Conservation (phyloP, 192 early-diverging fungal species). For the Linnemannia schmuckeri region DNA sequence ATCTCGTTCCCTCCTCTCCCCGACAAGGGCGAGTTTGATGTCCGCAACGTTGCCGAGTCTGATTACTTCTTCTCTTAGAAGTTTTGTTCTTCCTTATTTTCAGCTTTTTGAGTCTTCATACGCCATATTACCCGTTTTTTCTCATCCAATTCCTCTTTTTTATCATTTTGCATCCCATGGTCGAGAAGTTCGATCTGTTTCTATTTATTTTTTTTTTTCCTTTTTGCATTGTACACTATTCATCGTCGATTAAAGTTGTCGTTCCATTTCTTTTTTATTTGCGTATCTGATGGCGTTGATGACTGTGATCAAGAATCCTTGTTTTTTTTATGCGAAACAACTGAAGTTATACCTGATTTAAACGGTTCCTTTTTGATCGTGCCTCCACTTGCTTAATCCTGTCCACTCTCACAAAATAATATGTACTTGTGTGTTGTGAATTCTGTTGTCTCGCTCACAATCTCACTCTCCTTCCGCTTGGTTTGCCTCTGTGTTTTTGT, state of each 20-base stretch:
- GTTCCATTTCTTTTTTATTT: neutral
- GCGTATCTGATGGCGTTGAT: neutral
- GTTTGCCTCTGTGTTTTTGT: too few species aligned
- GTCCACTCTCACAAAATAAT: too few species aligned
- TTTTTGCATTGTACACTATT: neutral
- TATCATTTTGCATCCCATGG: conserved; percentile 5
- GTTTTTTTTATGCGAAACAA: too few species aligned
- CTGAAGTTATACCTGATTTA: too few species aligned
- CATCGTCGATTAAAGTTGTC: neutral
- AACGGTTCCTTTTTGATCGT: too few species aligned
- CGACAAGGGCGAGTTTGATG: conserved; percentile 86
- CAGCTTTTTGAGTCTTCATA: neutral
- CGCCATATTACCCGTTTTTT: neutral
- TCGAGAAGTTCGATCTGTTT: neutral
- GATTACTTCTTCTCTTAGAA: conserved; percentile 94
- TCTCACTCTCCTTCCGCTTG: too few species aligned
- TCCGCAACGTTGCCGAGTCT: conserved; percentile 82
- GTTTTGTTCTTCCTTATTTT: neutral
- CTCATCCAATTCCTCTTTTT: neutral
- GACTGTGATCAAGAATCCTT: neutral
- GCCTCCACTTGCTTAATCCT: too few species aligned
- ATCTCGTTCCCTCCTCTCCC: conserved; percentile 86
- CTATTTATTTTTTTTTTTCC: neutral
- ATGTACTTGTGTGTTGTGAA: too few species aligned
- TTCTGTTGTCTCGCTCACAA: too few species aligned